Base-by-base conservation (phyloP, 176 grass and related monocot species). In the Cocos nucifera region DNA sequence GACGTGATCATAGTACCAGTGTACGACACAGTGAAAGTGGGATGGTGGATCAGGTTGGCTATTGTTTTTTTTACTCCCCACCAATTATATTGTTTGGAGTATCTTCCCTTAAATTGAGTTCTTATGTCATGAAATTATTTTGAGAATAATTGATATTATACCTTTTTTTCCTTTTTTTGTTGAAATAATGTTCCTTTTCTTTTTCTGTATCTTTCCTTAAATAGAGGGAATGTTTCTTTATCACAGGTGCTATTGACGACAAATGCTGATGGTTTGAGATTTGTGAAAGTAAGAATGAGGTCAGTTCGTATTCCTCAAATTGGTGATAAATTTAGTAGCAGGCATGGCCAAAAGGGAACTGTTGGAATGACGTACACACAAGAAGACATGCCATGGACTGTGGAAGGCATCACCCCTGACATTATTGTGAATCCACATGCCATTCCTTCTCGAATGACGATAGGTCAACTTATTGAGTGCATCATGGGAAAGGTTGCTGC, bases 331-430 rank as follows among this genome's bases (percentile, higher is more conserved):
- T 98, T 98, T 63, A 98, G 93, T 50, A 98, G 93, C 78, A 79
- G 93, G 67, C 93, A 98, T 85, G 87, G 87, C 17, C 93, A 98
- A 62, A 98, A 98, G 54, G 93, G 87, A 78, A 98, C 93, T 78
- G 87, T 98, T 51, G 93, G 93, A 73, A 98, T 98, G 93, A 98
- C 88, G 48, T 92, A 92, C 65, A 98, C 93, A 27, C 93, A 98
- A 70, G 87, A 98, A 78, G 87, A 98, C 71, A 98, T 98, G 93
- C 93, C 93, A 15, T 98, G 93, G 87, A 98, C 93, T 1, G 88
- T 98, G 18, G 84, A 98, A 80, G 93, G 93, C 82, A 92, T 98
- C 56, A 98, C 93, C 12, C 93, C 87, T 64, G 93, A 91, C 79
- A 97, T 97, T 64, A 97, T 97, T 54, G 87, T 97, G 75, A 97